A percentile compares a stretch with the other conserved stretches of the same genome.
Evolutionary conservation across 441 rosid genomes (phyloP).

Genomic region (Erodium texanum): DNA sequence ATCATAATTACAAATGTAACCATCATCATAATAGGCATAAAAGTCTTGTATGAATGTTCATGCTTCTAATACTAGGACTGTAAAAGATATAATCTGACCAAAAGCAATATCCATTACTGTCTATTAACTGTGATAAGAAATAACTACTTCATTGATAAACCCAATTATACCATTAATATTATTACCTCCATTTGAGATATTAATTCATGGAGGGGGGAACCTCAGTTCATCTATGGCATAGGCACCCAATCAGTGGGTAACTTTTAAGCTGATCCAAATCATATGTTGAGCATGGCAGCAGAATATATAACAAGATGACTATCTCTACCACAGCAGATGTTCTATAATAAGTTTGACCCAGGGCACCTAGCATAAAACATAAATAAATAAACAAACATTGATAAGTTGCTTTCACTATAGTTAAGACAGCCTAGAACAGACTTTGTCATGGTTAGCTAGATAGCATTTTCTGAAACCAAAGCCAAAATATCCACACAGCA

Average conservation of each 20-base stretch:
- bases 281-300: neutral
- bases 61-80: neutral
- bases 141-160: neutral
- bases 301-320: neutral
- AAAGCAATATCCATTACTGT: neutral
- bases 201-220: too few relatives aligned
- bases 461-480: neutral
- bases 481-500: neutral
- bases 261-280: neutral
- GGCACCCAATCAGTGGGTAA: too few relatives aligned
- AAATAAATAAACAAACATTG: neutral
- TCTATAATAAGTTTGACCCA: neutral
- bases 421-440: neutral
- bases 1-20: neutral
- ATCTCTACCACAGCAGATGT: neutral
- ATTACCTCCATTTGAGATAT: too few relatives aligned
- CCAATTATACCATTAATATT: neutral
- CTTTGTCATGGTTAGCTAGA: neutral
- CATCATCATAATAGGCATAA: neutral
- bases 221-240: too few relatives aligned
- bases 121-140: neutral
- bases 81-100: neutral
- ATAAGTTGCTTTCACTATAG: neutral
- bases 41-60: neutral
- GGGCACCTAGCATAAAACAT: neutral